These are phyloP conservation scores for Sideroxylon spinosum DNA, from an alignment of 179 eudicot species.

Conservation along the genomic window DNA sequence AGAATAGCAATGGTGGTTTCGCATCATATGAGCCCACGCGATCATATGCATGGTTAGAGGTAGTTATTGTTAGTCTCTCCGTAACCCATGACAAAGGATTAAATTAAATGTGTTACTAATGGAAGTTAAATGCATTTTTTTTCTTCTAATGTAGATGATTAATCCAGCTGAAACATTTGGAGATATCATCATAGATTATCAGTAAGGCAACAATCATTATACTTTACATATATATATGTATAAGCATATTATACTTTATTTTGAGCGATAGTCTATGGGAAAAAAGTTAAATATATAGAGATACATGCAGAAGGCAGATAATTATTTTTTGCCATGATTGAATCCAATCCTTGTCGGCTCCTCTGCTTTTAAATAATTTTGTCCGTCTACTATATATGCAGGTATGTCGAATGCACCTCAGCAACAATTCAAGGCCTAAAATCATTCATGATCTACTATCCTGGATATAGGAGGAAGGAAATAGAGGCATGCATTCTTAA, in stretches of 20 bases:
- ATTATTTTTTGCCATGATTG: no score
- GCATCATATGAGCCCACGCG: constrained; percentile 76
- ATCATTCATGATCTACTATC: constrained; percentile 40
- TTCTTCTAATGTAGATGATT: constrained; percentile 38
- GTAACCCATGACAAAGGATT: neutral
- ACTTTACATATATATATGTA: no score
- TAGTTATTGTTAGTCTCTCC: neutral
- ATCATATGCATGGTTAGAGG: constrained; percentile 82
- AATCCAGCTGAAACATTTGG: constrained; percentile 89
- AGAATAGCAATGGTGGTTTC: constrained; percentile 67
- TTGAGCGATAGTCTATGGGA: no score
- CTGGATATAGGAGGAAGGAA: constrained; percentile 38
- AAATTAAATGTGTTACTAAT: neutral
- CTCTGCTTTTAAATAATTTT: no score
- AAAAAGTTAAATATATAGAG: no score
- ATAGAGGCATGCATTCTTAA: constrained; percentile 27
- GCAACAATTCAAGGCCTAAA: constrained; percentile 47
- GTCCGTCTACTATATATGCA: constrained; percentile 12
- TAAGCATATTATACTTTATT: no score
- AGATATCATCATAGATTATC: constrained; percentile 76
- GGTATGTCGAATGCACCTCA: constrained; percentile 75
- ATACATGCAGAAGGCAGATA: no score
- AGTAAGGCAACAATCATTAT: constrained; percentile 39
- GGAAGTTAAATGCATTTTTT: neutral
- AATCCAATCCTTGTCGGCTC: no score